phyloP scores from a whole-genome alignment of 2,329 filamentous ascomycete genomes.

The Ceratocystis alfenasii region DNA sequence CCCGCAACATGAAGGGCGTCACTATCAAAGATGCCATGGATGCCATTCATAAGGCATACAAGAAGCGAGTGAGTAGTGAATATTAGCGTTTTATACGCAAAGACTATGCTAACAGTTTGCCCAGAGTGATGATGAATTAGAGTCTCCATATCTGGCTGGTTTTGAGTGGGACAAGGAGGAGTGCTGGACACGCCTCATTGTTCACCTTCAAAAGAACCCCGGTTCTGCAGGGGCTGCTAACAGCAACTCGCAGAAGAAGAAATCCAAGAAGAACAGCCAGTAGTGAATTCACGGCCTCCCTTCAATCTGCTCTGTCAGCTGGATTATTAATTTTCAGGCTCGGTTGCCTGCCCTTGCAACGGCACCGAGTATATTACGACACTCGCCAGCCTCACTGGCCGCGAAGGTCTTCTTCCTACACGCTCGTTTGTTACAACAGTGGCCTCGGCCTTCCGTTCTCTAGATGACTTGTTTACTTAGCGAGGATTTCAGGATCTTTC shows the following conservation, averaged over 20 bases:
- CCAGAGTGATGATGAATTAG: slow-evolving; percentile 83
- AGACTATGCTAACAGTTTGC: too few relatives aligned
- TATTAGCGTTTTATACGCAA: neutral
- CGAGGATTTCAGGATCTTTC: slow-evolving; percentile 2
- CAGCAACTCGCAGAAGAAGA: slow-evolving; percentile 44
- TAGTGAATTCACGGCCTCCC: slow-evolving; percentile 19
- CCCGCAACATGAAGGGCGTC: slow-evolving; percentile 83
- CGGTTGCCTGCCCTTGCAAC: neutral
- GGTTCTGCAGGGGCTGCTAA: slow-evolving; percentile 36
- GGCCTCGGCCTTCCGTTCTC: neutral
- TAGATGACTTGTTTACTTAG: neutral
- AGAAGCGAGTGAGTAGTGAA: slow-evolving; percentile 65
- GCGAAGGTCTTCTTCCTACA: neutral
- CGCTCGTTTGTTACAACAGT: neutral
- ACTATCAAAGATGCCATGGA: slow-evolving; percentile 96
- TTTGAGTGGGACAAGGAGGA: slow-evolving; percentile 96
- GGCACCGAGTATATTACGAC: neutral
- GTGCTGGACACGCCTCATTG: slow-evolving; percentile 75
- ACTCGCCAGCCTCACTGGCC: neutral
- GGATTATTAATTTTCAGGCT: neutral
- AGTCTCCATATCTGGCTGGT: slow-evolving; percentile 73
- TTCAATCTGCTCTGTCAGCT: neutral
- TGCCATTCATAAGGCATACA: slow-evolving; percentile 90
- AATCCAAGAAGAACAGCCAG: slow-evolving; percentile 46
- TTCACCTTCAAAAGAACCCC: slow-evolving; percentile 64